Evolutionary conservation across 2,329 filamentous ascomycete genomes (phyloP).

Genomic region (Aspergillus sp.): DNA sequence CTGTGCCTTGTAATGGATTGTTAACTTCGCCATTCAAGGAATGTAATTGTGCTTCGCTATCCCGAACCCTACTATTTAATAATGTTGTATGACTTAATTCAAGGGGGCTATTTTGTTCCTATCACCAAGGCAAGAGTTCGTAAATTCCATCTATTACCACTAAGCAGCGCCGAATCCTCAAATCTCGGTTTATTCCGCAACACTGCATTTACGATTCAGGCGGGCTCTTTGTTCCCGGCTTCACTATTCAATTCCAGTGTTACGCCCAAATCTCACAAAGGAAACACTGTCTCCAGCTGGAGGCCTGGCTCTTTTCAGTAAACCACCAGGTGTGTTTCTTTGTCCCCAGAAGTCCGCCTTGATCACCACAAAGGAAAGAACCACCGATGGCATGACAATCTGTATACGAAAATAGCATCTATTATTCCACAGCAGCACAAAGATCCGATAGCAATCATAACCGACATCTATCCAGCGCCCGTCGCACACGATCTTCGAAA

Average conservation of each 20-base stretch:
- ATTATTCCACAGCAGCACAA: slow-evolving; percentile 2
- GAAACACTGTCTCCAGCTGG: background rate
- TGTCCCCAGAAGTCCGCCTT: background rate
- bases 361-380: background rate
- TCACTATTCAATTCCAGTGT: background rate
- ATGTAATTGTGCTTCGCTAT: slow-evolving; percentile 14
- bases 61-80: slow-evolving; percentile 1
- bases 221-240: background rate
- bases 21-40: slow-evolving; percentile 14
- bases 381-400: background rate
- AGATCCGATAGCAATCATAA: slow-evolving; percentile 2
- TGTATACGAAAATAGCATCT: slow-evolving; percentile 4
- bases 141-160: too few relatives aligned
- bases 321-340: background rate
- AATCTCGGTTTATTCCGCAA: background rate
- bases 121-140: background rate
- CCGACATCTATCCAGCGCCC: background rate
- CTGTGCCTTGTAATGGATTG: slow-evolving; percentile 8
- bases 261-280: background rate
- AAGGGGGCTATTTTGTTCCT: background rate
- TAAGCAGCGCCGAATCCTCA: background rate
- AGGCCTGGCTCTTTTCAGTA: background rate
- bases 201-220: background rate
- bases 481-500: background rate
- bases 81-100: slow-evolving; percentile 14